phyloP scores from a whole-genome alignment of 106 monocot genomes.

The Gastrodia elata region DNA sequence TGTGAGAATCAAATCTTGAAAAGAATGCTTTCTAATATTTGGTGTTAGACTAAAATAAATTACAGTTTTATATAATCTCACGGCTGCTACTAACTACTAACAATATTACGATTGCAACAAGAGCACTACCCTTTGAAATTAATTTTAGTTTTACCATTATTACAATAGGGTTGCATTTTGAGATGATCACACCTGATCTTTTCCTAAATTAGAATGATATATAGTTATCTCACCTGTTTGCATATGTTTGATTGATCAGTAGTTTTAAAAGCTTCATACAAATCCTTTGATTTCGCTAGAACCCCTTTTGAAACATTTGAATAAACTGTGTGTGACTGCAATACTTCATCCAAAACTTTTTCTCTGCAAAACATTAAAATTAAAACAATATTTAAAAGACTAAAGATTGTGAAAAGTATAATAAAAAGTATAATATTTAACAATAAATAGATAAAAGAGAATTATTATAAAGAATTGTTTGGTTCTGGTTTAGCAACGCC shows the following conservation, averaged over 20 bases:
- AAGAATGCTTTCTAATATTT: background rate
- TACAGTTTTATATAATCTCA: conserved; percentile 1
- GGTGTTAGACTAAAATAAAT: background rate
- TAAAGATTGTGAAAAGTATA: background rate
- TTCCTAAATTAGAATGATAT: background rate
- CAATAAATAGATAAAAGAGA: background rate
- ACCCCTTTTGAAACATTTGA: conserved; percentile 83
- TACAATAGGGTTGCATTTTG: background rate
- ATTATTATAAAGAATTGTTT: background rate
- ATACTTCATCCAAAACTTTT: conserved; percentile 84
- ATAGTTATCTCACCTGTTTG: conserved; percentile 47
- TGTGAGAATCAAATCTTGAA: background rate
- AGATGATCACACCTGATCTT: background rate
- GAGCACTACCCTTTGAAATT: background rate
- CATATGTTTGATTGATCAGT: conserved; percentile 79
- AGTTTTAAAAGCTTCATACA: conserved; percentile 57
- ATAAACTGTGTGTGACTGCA: conserved; percentile 84
- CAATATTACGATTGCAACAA: background rate
- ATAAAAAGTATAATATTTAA: background rate
- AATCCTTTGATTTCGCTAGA: conserved; percentile 80
- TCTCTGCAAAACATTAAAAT: conserved; percentile 36
- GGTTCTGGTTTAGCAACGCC: no score
- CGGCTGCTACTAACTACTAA: background rate
- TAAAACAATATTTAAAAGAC: background rate
- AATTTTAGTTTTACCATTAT: no score